phyloP scores from a whole-genome alignment of 2,329 filamentous ascomycete genomes.

The Aspergillus sp. region DNA sequence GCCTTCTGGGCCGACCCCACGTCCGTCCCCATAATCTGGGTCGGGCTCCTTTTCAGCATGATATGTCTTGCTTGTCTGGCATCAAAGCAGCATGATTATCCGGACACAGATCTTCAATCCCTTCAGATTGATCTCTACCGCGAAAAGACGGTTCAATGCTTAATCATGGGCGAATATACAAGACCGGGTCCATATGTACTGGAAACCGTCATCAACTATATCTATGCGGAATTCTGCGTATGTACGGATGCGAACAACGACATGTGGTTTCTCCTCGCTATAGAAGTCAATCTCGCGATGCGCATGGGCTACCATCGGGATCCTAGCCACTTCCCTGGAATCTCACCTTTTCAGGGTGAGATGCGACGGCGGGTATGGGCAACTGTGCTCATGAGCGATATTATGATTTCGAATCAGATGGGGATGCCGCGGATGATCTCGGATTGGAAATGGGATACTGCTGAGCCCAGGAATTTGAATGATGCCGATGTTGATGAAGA shows the following conservation, averaged over 20 bases:
- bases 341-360: constrained; percentile 55
- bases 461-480: constrained; percentile 54
- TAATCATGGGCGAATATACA: constrained; percentile 54
- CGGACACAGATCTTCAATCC: constrained; percentile 4
- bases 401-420: constrained; percentile 60
- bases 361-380: constrained; percentile 44
- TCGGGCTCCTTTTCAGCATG: constrained; percentile 44
- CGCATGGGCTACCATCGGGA: constrained; percentile 60
- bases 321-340: constrained; percentile 49
- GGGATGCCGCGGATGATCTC: constrained; percentile 61
- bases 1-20: constrained; percentile 43
- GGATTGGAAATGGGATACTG: constrained; percentile 57
- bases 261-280: constrained; percentile 52
- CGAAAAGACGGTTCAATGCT: constrained; percentile 48
- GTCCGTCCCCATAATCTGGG: constrained; percentile 40
- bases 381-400: constrained; percentile 51
- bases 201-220: constrained; percentile 55
- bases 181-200: constrained; percentile 52
- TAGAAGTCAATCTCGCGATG: constrained; percentile 57
- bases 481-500: constrained; percentile 58
- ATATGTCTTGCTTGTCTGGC: constrained; percentile 26
- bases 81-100: constrained; percentile 7
- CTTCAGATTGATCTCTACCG: constrained; percentile 19
- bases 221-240: constrained; percentile 53
- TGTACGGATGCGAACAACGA: constrained; percentile 53